Evolutionary conservation across 106 monocot genomes (phyloP).

Genomic region (Platanthera zijinensis): DNA sequence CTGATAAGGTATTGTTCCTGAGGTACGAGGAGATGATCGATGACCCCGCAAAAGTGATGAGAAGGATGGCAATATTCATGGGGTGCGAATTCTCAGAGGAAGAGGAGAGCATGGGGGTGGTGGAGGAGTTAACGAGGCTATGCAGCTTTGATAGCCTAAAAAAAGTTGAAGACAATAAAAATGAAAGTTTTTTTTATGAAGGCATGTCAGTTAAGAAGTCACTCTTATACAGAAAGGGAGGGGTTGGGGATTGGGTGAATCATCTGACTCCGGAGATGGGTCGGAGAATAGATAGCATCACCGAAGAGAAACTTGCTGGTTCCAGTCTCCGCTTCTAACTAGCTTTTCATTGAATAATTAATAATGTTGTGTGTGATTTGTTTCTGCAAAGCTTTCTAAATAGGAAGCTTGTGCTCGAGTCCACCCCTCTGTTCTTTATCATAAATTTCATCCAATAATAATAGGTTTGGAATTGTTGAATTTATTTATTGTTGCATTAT

Average conservation of each 20-base stretch:
- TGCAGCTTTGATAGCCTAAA: constrained; percentile 28
- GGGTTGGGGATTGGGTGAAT: constrained; percentile 17
- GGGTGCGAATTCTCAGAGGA: constrained; percentile 16
- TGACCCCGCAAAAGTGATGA: constrained; percentile 1
- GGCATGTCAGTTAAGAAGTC: neutral
- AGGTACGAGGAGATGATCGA: constrained; percentile 1
- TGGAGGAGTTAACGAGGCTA: constrained; percentile 15
- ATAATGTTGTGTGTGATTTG: too few species aligned
- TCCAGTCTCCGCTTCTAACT: too few species aligned
- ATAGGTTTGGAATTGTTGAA: too few species aligned
- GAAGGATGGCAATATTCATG: constrained; percentile 24
- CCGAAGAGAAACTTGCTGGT: neutral
- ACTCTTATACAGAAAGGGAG: constrained; percentile 15
- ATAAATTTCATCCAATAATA: too few species aligned
- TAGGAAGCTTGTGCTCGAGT: too few species aligned
- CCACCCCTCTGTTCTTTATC: too few species aligned
- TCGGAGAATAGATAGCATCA: constrained; percentile 11
- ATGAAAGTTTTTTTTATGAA: neutral
- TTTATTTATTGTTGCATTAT: too few species aligned
- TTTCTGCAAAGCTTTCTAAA: too few species aligned
- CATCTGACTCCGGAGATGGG: constrained; percentile 9
- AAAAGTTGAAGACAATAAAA: constrained; percentile 16
- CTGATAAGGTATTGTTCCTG: constrained; percentile 17
- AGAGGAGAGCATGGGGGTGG: constrained; percentile 12
- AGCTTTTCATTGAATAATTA: too few species aligned